These are phyloP conservation scores for Sphenostylis stenocarpa DNA, from an alignment of 306 rosid species.

Conservation along the genomic window DNA sequence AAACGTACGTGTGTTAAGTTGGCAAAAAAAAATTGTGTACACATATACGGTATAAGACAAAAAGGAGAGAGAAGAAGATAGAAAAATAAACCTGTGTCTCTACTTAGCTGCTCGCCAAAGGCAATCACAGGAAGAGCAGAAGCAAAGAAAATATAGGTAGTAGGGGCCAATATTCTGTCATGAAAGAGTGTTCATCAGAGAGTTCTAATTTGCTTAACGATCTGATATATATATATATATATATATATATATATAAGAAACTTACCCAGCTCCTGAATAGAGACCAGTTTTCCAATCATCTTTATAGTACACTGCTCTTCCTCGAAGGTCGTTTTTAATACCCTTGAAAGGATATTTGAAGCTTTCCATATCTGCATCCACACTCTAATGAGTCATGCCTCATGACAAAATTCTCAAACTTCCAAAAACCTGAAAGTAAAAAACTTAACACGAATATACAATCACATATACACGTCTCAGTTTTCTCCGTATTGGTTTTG, in stretches of 20 bases:
- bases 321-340: slow-evolving; percentile 52
- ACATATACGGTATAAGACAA: background rate
- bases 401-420: background rate
- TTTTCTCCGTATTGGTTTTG: background rate
- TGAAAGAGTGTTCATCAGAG: slow-evolving; percentile 11
- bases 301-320: slow-evolving; percentile 63
- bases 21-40: background rate
- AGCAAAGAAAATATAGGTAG: slow-evolving; percentile 74
- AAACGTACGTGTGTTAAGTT: background rate
- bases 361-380: slow-evolving; percentile 53
- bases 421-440: background rate
- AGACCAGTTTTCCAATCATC: slow-evolving; percentile 76
- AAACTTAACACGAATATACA: background rate
- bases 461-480: too few species aligned
- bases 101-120: slow-evolving; percentile 68
- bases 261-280: slow-evolving; percentile 67
- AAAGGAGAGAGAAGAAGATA: background rate
- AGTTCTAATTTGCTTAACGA: background rate
- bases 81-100: slow-evolving; percentile 71
- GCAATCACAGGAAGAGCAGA: slow-evolving; percentile 87
- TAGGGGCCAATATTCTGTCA: slow-evolving; percentile 75
- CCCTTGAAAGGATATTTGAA: slow-evolving; percentile 67
- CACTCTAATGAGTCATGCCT: background rate
- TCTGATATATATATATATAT: too few species aligned
- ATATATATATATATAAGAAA: background rate